Evolutionary conservation across 2,329 filamentous ascomycete species (phyloP).

Genomic region (Xylaria sp.): DNA sequence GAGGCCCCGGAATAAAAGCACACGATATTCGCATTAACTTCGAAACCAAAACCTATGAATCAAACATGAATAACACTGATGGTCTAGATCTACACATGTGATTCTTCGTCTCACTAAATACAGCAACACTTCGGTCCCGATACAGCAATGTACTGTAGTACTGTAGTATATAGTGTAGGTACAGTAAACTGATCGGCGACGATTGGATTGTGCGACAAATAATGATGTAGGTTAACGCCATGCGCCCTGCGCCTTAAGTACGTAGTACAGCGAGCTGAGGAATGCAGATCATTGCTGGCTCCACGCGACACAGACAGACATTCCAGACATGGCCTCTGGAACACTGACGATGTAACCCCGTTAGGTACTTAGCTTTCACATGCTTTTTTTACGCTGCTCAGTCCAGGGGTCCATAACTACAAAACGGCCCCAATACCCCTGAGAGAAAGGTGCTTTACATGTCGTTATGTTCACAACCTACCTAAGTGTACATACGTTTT

Average conservation of each 20-base stretch:
- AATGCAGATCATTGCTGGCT: conserved; percentile 20
- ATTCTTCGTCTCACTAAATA: not conserved
- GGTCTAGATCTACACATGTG: not conserved
- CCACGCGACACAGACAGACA: conserved; percentile 12
- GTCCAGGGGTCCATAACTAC: conserved; percentile 3
- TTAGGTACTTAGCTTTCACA: conserved; percentile 7
- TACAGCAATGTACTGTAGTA: too few relatives aligned
- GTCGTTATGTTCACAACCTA: not conserved
- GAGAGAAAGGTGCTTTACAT: not conserved
- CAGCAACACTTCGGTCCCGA: conserved; percentile 16
- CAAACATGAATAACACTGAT: not conserved
- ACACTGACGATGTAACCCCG: conserved; percentile 20
- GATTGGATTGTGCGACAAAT: not conserved
- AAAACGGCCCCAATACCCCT: conserved; percentile 14
- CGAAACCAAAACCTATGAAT: too few relatives aligned
- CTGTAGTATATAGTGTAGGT: not conserved
- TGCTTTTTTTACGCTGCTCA: not conserved
- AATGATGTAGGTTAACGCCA: conserved; percentile 1
- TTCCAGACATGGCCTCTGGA: conserved; percentile 10
- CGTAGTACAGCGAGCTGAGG: conserved; percentile 31
- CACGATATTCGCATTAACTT: not conserved
- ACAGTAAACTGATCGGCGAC: conserved; percentile 30
- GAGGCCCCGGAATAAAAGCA: not conserved
- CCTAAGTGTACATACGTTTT: not conserved
- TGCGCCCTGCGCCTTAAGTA: conserved; percentile 1